Evolutionary conservation across 371 early-diverging fungal genomes (phyloP).

Genomic region (Funneliformis caledonium): DNA sequence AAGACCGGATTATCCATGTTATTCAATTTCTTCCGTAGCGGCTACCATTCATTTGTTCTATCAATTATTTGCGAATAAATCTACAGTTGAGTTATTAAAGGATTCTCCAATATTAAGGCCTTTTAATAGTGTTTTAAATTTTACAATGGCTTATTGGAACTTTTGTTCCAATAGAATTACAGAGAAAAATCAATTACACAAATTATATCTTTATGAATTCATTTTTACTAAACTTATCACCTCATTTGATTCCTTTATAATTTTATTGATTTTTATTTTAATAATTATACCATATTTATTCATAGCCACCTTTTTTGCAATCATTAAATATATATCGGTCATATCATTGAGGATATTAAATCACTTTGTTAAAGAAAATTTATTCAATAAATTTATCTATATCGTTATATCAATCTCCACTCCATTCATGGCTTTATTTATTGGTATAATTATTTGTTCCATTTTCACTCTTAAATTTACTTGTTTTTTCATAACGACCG

Average conservation of each 20-base stretch:
- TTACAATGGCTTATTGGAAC: neutral
- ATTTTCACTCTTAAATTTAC: neutral
- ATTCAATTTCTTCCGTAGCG: neutral
- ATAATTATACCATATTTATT: neutral
- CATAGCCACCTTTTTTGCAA: neutral
- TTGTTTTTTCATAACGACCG: neutral
- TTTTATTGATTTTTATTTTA: neutral
- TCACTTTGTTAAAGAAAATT: too few relatives aligned
- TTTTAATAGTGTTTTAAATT: neutral
- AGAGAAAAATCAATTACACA: neutral
- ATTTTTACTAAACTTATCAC: neutral
- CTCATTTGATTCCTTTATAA: neutral
- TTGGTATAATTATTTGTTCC: neutral
- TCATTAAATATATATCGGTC: neutral
- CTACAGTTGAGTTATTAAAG: neutral
- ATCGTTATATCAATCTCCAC: too few relatives aligned
- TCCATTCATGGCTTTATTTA: neutral
- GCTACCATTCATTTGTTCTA: neutral
- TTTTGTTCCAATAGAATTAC: neutral
- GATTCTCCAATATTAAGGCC: neutral
- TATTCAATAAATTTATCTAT: too few relatives aligned
- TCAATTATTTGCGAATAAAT: neutral
- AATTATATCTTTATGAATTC: neutral
- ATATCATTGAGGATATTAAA: neutral
- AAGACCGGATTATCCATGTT: neutral